A percentile compares a stretch with the other conserved stretches of the same genome.
These are phyloP conservation scores for Hibiscus trionum DNA, from an alignment of 345 rosid species.

Conservation along the genomic window DNA sequence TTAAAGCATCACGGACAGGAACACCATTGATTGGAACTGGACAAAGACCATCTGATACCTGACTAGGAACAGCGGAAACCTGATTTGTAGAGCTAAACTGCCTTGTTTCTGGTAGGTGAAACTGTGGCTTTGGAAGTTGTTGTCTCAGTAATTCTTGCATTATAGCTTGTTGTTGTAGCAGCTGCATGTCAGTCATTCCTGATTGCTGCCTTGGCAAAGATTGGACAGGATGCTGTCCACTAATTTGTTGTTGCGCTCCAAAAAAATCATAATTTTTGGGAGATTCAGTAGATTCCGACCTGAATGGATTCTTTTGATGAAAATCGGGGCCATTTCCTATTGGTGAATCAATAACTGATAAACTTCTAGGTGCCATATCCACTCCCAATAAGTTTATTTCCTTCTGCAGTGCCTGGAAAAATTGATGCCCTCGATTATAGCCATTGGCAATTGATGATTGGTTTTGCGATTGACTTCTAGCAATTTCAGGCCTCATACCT, in stretches of 20 bases:
- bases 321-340: constrained; percentile 38
- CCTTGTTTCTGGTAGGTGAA: constrained; percentile 47
- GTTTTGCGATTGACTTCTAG: constrained; percentile 48
- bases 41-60: constrained; percentile 32
- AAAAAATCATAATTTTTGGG: constrained; percentile 64
- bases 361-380: constrained; percentile 46
- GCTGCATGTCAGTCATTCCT: constrained; percentile 64
- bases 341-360: constrained; percentile 39
- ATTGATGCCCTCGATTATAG: constrained; percentile 50
- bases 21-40: constrained; percentile 46
- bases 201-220: constrained; percentile 66
- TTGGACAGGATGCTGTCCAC: constrained; percentile 53
- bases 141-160: constrained; percentile 76
- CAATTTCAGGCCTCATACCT: constrained; percentile 44
- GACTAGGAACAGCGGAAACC: constrained; percentile 37
- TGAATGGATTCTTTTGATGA: constrained; percentile 33
- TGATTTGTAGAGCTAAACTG: constrained; percentile 42
- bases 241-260: constrained; percentile 61
- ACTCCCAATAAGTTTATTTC: constrained; percentile 53
- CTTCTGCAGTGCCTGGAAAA: constrained; percentile 41
- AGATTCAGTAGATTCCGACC: constrained; percentile 49
- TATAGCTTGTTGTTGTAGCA: constrained; percentile 66
- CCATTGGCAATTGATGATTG: constrained; percentile 55
- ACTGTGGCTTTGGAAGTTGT: constrained; percentile 46
- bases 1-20: constrained; percentile 56